Conservation (phyloP, 164 flowering plant species). For the Magnolia kwangsiensis region DNA sequence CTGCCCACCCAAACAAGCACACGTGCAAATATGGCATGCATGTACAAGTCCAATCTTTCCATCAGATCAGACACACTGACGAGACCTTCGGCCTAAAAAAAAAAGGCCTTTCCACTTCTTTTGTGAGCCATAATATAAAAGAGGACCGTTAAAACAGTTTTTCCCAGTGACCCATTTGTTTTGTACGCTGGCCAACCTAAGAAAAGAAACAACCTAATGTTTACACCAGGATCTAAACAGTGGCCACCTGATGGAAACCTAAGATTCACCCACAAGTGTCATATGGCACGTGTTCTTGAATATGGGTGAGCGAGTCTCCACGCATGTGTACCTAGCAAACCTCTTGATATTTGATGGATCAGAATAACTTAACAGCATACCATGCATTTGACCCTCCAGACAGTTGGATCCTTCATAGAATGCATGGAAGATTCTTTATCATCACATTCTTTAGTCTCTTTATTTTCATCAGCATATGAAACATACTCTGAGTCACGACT, state of each 20-base stretch:
- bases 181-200: neutral
- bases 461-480: constrained; percentile 45
- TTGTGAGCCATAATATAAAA: too few relatives aligned
- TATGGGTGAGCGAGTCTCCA: too few relatives aligned
- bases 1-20: neutral
- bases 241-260: too few relatives aligned
- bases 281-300: too few relatives aligned
- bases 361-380: constrained; percentile 28
- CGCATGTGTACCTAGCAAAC: too few relatives aligned
- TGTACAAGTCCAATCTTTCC: neutral
- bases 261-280: too few relatives aligned
- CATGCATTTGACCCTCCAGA: constrained; percentile 85
- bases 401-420: constrained; percentile 44
- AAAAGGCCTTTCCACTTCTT: too few relatives aligned
- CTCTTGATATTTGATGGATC: neutral
- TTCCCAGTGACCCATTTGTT: too few relatives aligned
- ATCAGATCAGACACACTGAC: neutral
- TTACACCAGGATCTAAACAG: too few relatives aligned
- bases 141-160: too few relatives aligned
- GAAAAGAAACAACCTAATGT: too few relatives aligned
- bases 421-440: constrained; percentile 24
- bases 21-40: neutral
- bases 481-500: constrained; percentile 42
- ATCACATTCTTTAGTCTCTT: constrained; percentile 32
- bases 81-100: too few relatives aligned